Evolutionary conservation across 371 early-diverging fungal species (phyloP).

Genomic region (Amoeboaphelidium protococcarum): DNA sequence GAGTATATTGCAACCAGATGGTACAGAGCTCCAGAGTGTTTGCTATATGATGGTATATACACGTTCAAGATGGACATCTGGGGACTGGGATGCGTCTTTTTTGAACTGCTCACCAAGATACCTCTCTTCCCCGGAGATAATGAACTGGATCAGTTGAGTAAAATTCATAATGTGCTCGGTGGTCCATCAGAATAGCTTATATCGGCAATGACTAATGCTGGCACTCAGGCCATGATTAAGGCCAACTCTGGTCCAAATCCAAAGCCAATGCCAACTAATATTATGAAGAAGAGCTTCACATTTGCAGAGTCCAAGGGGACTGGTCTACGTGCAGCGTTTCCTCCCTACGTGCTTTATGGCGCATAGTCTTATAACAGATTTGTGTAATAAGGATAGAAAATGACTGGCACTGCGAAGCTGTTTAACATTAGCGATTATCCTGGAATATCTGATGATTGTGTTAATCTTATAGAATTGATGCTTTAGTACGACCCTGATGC

Average conservation of each 20-base stretch:
- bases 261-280: not conserved
- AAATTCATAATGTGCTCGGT: slow-evolving; percentile 34
- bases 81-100: slow-evolving; percentile 32
- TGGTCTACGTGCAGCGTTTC: not conserved
- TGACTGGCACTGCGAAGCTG: not conserved
- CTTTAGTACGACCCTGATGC: not conserved
- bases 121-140: slow-evolving; percentile 39
- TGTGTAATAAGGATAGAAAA: not conserved
- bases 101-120: slow-evolving; percentile 21
- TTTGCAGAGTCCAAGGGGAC: not conserved
- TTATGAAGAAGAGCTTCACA: not conserved
- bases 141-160: slow-evolving; percentile 33
- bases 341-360: not conserved
- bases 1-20: slow-evolving; percentile 38
- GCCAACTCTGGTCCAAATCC: not conserved
- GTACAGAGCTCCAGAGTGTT: slow-evolving; percentile 34
- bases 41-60: slow-evolving; percentile 25
- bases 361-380: too few species aligned
- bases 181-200: slow-evolving; percentile 23
- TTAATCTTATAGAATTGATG: not conserved
- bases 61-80: slow-evolving; percentile 32
- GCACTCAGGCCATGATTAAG: not conserved
- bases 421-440: not conserved
- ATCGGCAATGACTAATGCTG: slow-evolving; percentile 13
- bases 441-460: not conserved